Evolutionary conservation across 116 monocot genomes (phyloP), one percentile per base, ranked within the genome.

Genomic region (Papilionanthe hybrid): DNA sequence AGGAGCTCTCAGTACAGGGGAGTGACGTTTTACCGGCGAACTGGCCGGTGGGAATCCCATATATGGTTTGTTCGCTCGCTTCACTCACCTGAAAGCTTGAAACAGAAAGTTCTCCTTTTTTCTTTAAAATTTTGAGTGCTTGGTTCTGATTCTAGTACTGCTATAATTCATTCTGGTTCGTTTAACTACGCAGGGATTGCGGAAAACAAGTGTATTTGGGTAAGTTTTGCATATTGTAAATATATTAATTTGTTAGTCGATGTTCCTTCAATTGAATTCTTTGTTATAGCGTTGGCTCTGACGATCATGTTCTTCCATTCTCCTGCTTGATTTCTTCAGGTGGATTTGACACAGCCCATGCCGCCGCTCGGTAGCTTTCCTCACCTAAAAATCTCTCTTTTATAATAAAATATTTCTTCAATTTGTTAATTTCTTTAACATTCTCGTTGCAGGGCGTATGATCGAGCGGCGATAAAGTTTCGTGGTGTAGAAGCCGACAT

Each of bases 171-270:
- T 45, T 79, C 27, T 68, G 22, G 5, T 28, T 41, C 27, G 75
- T 5, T 57, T 27, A 53, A 15, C 53, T 15, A 4, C 75, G 82
- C 87, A 91, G 91, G 91, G 92, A 92, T 77, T 92, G 89, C 57
- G 87, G 92, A 18, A 92, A 92, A 66, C 92, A 92, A 49, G 92
- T 92, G n/a, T 92, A 92, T 83, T 76, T 92, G 76, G 92, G 92
- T 91, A 82, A 75, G 71, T n/a, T 12, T 74, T 27, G 17, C 76
- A 27, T 73, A n/a, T 42, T 22, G 23, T 30, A 79, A 75, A 20
- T 42, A 7, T 20, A 25, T 66, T 58, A n/a, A 9, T 73, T 44
- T 44, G 44, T 71, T 30, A 30, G 30, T 72, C 11, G 49, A 27
- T 72, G 53, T n/a, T 73, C 18, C 42, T 73, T 15, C 22, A 20